Evolutionary conservation across 371 early-diverging fungal genomes (phyloP).

Genomic region (Syncephalis plumigaleata): DNA sequence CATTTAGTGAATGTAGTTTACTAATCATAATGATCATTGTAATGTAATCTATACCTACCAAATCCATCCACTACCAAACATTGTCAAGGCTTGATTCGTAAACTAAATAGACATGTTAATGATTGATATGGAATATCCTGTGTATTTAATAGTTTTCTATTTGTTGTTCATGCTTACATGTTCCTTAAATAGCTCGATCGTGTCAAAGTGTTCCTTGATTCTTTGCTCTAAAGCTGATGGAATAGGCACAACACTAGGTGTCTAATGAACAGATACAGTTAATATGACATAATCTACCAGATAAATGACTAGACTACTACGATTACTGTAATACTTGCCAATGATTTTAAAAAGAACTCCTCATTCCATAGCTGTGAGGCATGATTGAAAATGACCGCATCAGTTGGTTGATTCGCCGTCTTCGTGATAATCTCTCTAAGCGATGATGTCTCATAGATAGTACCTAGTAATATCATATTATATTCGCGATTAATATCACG

Average conservation of each 20-base stretch:
- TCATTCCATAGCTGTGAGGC: conserved; percentile 47
- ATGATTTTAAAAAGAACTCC: conserved; percentile 32
- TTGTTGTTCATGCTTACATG: neutral
- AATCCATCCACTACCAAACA: conserved; percentile 47
- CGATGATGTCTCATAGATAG: conserved; percentile 13
- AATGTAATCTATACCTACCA: conserved; percentile 9
- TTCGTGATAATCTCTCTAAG: conserved; percentile 14
- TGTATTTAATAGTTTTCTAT: too few species aligned
- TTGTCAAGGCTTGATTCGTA: conserved; percentile 20
- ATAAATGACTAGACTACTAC: too few species aligned
- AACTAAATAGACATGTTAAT: conserved; percentile 10
- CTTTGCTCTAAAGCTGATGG: conserved; percentile 9
- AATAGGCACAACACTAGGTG: conserved; percentile 6
- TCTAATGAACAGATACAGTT: neutral
- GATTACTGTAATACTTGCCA: conserved; percentile 13
- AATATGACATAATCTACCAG: too few species aligned
- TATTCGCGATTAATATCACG: too few species aligned
- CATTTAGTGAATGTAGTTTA: too few species aligned
- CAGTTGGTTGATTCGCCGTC: conserved; percentile 14
- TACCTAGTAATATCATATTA: conserved; percentile 3
- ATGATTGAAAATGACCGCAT: conserved; percentile 26
- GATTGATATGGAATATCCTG: too few species aligned
- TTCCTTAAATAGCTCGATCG: conserved; percentile 25
- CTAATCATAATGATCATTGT: neutral
- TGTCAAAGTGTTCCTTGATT: conserved; percentile 16